Evolutionary conservation across 2,329 filamentous ascomycete species (phyloP).

Genomic region (Colletotrichum siamense): DNA sequence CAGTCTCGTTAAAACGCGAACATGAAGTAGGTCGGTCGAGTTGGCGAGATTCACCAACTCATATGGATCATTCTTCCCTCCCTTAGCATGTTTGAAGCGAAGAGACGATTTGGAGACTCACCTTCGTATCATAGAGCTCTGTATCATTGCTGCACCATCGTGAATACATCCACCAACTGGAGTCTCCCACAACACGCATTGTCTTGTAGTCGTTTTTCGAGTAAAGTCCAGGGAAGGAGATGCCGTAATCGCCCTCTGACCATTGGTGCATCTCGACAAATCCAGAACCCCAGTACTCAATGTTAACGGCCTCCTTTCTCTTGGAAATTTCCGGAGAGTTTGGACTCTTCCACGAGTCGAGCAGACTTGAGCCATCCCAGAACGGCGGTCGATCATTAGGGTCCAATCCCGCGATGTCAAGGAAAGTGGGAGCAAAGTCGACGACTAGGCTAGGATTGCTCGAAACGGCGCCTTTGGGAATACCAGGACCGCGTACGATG

Average conservation of each 20-base stretch:
- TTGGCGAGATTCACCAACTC: not conserved
- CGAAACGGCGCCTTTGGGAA: not conserved
- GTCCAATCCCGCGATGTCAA: not conserved
- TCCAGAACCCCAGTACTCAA: not conserved
- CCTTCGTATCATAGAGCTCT: not conserved
- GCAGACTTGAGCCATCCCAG: not conserved
- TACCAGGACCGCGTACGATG: not conserved
- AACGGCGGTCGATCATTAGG: not conserved
- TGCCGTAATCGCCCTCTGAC: not conserved
- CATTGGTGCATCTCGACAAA: not conserved
- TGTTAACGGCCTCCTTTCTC: not conserved
- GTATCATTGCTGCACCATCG: not conserved
- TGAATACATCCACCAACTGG: not conserved
- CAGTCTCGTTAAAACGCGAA: not conserved
- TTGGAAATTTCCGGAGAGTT: not conserved
- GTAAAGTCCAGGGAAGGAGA: not conserved
- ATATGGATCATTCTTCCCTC: not conserved
- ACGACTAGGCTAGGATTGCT: not conserved
- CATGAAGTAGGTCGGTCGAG: not conserved
- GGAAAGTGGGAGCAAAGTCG: not conserved
- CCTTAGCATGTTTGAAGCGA: not conserved
- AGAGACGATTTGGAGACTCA: not conserved
- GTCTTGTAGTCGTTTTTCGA: not conserved
- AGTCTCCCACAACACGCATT: not conserved
- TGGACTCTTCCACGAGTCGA: not conserved